These are phyloP conservation scores for Endoconidiophora laricicola DNA, from an alignment of 2,329 filamentous ascomycete genomes.

Conservation along the genomic window DNA sequence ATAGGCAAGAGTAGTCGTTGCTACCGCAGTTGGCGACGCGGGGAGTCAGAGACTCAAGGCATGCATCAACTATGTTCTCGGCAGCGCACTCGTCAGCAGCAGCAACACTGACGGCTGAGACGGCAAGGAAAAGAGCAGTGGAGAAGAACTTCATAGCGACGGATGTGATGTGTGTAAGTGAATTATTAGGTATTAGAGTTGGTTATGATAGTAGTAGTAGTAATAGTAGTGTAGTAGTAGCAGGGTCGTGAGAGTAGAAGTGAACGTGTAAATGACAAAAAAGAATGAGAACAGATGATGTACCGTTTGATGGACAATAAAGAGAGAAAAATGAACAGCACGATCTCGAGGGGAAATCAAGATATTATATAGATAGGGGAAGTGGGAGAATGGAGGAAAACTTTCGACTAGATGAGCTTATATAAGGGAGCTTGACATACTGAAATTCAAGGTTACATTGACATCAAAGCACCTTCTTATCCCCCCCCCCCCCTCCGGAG, in stretches of 20 bases:
- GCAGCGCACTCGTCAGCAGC: conserved; percentile 24
- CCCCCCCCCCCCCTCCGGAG: too few species aligned
- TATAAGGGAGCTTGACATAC: too few species aligned
- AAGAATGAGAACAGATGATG: not conserved
- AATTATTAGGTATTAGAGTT: not conserved
- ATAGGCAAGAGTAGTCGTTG: conserved; percentile 31
- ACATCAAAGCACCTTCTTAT: too few species aligned
- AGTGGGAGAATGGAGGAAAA: not conserved
- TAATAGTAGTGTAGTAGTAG: too few species aligned
- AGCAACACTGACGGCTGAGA: conserved; percentile 18
- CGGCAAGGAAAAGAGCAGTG: conserved; percentile 24
- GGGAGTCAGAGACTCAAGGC: conserved; percentile 24
- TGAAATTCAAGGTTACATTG: too few species aligned
- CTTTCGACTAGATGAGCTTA: not conserved
- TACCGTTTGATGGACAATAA: not conserved
- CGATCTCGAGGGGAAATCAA: too few species aligned
- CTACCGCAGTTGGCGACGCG: conserved; percentile 24
- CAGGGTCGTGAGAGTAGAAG: not conserved
- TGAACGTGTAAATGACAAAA: not conserved
- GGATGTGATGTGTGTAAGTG: conserved; percentile 5
- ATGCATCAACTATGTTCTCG: conserved; percentile 30
- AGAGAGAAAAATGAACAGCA: not conserved
- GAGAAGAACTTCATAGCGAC: conserved; percentile 30
- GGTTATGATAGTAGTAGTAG: conserved; percentile 5
- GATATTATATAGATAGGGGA: not conserved